Conservation (phyloP, 2,329 filamentous ascomycete species). For the Hymenoscyphus fructigenus region DNA sequence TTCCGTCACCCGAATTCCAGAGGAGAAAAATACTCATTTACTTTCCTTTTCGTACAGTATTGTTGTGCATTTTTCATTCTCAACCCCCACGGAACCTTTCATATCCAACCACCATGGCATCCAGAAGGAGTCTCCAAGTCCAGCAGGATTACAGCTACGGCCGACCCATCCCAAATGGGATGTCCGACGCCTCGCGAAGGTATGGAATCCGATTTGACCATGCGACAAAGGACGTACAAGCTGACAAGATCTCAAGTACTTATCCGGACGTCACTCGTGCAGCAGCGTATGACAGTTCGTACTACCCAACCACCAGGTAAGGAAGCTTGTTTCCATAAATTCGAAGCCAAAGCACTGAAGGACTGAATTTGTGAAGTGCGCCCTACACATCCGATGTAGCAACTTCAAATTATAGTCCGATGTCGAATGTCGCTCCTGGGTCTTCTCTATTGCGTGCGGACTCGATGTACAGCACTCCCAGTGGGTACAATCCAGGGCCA, state of each 20-base stretch:
- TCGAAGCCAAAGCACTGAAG: constrained; percentile 31
- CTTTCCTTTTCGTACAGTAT: constrained; percentile 28
- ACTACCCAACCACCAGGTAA: constrained; percentile 37
- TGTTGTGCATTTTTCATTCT: constrained; percentile 22
- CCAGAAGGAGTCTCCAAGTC: constrained; percentile 35
- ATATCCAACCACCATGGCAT: constrained; percentile 32
- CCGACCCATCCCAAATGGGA: constrained; percentile 27
- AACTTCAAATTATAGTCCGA: constrained; percentile 31
- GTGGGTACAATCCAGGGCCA: constrained; percentile 32
- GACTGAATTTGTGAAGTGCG: constrained; percentile 28
- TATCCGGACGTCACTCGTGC: constrained; percentile 30
- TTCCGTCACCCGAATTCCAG: constrained; percentile 17
- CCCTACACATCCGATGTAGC: constrained; percentile 30
- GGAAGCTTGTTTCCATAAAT: constrained; percentile 20
- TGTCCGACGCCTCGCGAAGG: constrained; percentile 34
- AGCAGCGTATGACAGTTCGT: constrained; percentile 28
- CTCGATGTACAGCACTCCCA: constrained; percentile 31
- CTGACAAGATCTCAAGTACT: constrained; percentile 32
- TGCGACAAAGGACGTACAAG: constrained; percentile 18
- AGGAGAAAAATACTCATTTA: constrained; percentile 20
- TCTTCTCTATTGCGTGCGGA: constrained; percentile 29
- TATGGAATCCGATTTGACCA: constrained; percentile 26
- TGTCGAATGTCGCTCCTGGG: constrained; percentile 23
- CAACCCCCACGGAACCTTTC: constrained; percentile 19
- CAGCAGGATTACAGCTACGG: constrained; percentile 36